Conservation (phyloP, 2,329 filamentous ascomycete genomes). For the Venturiaceae sp. region DNA sequence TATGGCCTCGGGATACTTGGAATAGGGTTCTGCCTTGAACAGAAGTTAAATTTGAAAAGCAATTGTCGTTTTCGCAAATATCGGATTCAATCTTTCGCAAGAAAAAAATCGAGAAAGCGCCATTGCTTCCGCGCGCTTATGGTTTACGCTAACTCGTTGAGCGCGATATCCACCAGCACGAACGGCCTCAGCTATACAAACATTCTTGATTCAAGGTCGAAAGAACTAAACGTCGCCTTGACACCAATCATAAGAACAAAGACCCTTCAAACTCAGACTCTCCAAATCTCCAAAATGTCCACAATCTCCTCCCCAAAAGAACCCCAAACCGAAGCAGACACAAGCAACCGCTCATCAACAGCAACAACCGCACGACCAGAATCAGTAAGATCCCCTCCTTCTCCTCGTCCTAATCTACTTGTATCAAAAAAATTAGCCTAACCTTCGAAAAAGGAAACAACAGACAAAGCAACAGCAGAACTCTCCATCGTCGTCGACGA, state of each 20-base stretch:
- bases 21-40: not conserved
- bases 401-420: too few relatives aligned
- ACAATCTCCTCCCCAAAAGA: not conserved
- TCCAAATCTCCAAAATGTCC: too few relatives aligned
- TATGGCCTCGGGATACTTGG: too few relatives aligned
- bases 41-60: not conserved
- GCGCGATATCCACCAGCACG: too few relatives aligned
- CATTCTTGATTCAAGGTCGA: too few relatives aligned
- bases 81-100: not conserved
- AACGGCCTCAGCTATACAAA: too few relatives aligned
- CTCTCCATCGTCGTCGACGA: conserved; percentile 77
- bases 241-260: too few relatives aligned
- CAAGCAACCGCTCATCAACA: not conserved
- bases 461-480: conserved; percentile 48
- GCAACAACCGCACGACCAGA: not conserved
- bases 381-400: conserved; percentile 1
- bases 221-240: too few relatives aligned
- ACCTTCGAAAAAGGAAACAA: not conserved
- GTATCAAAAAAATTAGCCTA: too few relatives aligned
- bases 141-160: not conserved
- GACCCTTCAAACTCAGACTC: too few relatives aligned
- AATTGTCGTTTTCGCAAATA: not conserved
- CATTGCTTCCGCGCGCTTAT: not conserved
- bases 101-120: not conserved
- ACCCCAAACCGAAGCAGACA: not conserved